Conservation (phyloP, 352 stramenopile species). For the Pseudoperonospora humuli region DNA sequence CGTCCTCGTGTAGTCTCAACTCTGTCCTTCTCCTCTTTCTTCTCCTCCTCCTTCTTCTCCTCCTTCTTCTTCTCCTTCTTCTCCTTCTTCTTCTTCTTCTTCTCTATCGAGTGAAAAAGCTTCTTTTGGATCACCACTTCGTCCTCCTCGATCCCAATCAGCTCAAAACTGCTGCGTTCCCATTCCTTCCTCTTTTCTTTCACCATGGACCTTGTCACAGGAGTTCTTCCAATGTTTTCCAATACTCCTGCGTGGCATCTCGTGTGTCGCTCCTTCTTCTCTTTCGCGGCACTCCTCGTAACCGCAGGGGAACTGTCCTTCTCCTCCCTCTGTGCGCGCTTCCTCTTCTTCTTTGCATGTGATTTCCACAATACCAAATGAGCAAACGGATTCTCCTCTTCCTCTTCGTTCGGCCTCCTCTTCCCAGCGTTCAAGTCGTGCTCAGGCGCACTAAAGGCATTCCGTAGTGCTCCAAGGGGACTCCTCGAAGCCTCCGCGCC, state of each 20-base stretch:
- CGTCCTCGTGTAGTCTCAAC: no score
- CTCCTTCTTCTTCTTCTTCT: constrained; percentile 6
- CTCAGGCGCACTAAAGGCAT: constrained; percentile 3
- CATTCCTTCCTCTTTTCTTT: constrained; percentile 20
- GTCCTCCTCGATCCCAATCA: constrained; percentile 11
- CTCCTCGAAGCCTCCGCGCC: constrained; percentile 2
- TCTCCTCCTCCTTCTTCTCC: neutral
- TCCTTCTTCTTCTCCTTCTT: constrained; percentile 1
- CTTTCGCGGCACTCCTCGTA: constrained; percentile 10
- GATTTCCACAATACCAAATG: constrained; percentile 10
- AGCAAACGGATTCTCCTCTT: constrained; percentile 23
- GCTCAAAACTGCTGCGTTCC: constrained; percentile 20
- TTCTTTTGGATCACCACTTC: constrained; percentile 34
- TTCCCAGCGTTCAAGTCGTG: neutral
- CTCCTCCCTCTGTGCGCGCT: neutral
- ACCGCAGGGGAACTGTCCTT: constrained; percentile 5
- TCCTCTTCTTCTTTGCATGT: constrained; percentile 13
- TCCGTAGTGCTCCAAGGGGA: constrained; percentile 1
- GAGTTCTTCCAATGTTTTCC: constrained; percentile 13
- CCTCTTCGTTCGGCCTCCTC: neutral
- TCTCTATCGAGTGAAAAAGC: constrained; percentile 16
- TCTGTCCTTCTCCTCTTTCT: no score
- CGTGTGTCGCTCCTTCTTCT: constrained; percentile 1
- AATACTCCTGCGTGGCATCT: constrained; percentile 8
- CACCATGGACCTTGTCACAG: constrained; percentile 14